phyloP scores from a whole-genome alignment of 2,329 filamentous ascomycete species.

The Phaeosphaeria sp. region DNA sequence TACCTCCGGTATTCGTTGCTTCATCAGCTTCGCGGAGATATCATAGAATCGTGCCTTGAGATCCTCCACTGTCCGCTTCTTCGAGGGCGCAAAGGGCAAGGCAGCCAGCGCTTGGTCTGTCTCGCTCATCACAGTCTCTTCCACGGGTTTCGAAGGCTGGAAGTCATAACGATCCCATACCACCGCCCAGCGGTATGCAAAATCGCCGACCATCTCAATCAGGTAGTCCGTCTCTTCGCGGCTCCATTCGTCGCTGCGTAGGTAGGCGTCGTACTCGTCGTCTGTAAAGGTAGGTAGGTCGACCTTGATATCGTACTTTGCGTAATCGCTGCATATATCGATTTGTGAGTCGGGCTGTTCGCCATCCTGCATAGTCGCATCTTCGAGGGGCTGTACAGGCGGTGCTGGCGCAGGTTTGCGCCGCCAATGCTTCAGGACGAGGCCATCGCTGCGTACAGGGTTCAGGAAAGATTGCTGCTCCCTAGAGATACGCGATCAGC shows the following conservation, averaged over 20 bases:
- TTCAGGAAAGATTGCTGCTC: constrained; percentile 70
- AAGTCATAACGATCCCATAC: constrained; percentile 94
- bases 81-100: constrained; percentile 52
- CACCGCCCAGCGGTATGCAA: constrained; percentile 87
- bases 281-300: constrained; percentile 83
- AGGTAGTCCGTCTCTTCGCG: constrained; percentile 95
- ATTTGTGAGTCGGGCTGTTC: constrained; percentile 45
- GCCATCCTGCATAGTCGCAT: constrained; percentile 39
- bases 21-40: constrained; percentile 66
- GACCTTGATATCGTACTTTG: constrained; percentile 86
- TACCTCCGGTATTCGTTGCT: constrained; percentile 48
- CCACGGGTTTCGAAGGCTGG: constrained; percentile 48
- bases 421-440: constrained; percentile 83
- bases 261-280: constrained; percentile 79
- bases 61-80: constrained; percentile 79
- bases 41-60: constrained; percentile 91
- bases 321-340: constrained; percentile 67
- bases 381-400: constrained; percentile 38
- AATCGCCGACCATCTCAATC: constrained; percentile 75
- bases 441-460: constrained; percentile 73
- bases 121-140: constrained; percentile 28
- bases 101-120: constrained; percentile 35
- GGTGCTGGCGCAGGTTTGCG: constrained; percentile 58
- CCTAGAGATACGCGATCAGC: constrained; percentile 30
- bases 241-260: constrained; percentile 82